Evolutionary conservation across 176 grass and related monocot species (phyloP).

Genomic region (Cenchrus purpureus): DNA sequence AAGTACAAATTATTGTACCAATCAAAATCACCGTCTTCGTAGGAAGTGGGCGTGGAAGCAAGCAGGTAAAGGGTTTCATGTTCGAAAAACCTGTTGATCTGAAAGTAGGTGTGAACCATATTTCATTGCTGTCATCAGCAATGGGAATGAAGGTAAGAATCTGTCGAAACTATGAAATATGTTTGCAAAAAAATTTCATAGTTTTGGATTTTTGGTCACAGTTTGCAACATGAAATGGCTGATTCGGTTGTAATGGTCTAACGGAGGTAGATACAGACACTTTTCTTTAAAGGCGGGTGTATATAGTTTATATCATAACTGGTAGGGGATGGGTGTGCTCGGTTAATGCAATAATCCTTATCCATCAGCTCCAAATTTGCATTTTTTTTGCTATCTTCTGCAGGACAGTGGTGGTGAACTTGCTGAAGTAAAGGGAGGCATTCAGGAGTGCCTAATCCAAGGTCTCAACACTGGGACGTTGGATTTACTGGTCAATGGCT

Average conservation of each 20-base stretch:
- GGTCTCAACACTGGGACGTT: slow-evolving; percentile 94
- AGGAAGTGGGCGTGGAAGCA: slow-evolving; percentile 77
- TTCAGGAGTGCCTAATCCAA: slow-evolving; percentile 59
- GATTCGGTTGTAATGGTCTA: not conserved
- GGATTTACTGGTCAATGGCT: slow-evolving; percentile 68
- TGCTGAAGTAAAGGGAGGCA: slow-evolving; percentile 53
- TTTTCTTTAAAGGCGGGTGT: not conserved
- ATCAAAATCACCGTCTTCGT: slow-evolving; percentile 30
- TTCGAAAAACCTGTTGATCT: slow-evolving; percentile 68
- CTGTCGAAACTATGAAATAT: not conserved
- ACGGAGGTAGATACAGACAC: not conserved
- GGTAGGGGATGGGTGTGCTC: not conserved
- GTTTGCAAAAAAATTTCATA: not conserved
- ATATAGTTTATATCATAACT: slow-evolving; percentile 19
- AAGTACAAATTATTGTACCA: slow-evolving; percentile 11
- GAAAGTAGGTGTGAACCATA: slow-evolving; percentile 65
- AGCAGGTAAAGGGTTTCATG: slow-evolving; percentile 71
- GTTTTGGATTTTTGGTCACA: too few relatives aligned
- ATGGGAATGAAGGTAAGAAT: slow-evolving; percentile 58
- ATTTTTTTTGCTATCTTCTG: slow-evolving; percentile 23
- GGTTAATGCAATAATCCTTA: not conserved
- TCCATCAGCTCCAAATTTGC: not conserved
- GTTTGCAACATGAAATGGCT: too few relatives aligned
- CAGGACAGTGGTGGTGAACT: slow-evolving; percentile 84
- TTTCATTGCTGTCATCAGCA: slow-evolving; percentile 54